Conservation (phyloP, 2,329 filamentous ascomycete species). For the Fusarium praegraminearum region DNA sequence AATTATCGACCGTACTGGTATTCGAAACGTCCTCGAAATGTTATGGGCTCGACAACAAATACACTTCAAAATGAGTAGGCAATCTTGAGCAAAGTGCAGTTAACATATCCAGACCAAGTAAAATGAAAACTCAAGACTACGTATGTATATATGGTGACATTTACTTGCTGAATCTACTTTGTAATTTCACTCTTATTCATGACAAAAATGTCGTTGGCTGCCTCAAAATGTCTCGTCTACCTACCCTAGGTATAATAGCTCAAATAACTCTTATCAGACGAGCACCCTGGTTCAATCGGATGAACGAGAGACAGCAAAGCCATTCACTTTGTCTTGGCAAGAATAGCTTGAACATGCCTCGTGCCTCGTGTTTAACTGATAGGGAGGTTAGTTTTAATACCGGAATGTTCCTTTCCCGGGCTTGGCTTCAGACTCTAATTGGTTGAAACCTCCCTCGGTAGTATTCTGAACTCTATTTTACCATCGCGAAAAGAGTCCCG, state of each 20-base stretch:
- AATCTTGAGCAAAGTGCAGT: background rate
- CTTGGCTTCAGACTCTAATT: background rate
- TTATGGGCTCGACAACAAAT: no score
- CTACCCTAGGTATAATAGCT: background rate
- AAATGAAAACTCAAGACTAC: no score
- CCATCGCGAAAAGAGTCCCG: background rate
- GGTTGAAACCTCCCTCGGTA: background rate
- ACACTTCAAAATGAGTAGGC: accelerated
- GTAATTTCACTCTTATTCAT: no score
- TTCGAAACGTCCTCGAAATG: no score
- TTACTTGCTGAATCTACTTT: no score
- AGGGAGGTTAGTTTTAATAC: background rate
- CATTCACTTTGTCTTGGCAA: background rate
- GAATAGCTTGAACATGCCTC: no score
- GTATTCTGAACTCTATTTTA: background rate
- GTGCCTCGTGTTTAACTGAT: background rate
- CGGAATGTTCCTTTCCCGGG: background rate
- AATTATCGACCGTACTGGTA: no score
- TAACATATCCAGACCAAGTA: background rate
- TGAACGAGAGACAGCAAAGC: background rate
- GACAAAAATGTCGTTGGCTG: background rate
- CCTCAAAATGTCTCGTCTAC: accelerated
- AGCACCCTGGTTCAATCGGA: background rate
- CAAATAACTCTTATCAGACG: background rate
- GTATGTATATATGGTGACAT: no score